Conservation (phyloP, 352 stramenopile species). For the Paralagenidium karlingii region DNA sequence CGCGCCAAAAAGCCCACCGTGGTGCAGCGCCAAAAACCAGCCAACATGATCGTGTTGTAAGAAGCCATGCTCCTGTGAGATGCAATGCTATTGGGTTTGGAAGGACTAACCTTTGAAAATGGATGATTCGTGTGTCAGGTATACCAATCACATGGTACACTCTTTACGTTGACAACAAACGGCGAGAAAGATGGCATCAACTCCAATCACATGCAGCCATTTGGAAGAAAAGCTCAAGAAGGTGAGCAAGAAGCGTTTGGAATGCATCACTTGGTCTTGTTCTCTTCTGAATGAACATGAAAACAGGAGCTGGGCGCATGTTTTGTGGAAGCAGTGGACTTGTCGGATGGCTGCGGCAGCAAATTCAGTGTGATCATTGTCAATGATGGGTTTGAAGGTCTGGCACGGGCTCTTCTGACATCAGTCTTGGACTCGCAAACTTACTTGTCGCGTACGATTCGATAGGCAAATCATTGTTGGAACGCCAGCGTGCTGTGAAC, state of each 20-base stretch:
- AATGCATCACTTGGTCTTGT: too few relatives aligned
- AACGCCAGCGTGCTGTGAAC: conserved; percentile 68
- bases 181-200: too few relatives aligned
- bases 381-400: conserved; percentile 65
- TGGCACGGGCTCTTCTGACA: not conserved
- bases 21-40: too few relatives aligned
- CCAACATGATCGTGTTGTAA: not conserved
- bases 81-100: not conserved
- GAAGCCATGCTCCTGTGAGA: not conserved
- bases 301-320: conserved; percentile 51
- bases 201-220: too few relatives aligned
- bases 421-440: not conserved
- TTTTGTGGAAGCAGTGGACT: conserved; percentile 58
- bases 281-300: too few relatives aligned
- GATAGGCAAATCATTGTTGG: conserved; percentile 53
- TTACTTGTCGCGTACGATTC: not conserved
- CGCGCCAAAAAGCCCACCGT: too few relatives aligned
- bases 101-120: not conserved
- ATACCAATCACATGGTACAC: not conserved
- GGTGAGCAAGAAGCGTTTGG: not conserved
- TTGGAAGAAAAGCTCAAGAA: not conserved
- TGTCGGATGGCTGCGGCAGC: conserved; percentile 70
- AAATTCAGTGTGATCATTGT: conserved; percentile 81
- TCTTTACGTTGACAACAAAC: not conserved
- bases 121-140: not conserved